phyloP scores from a whole-genome alignment of 2,329 filamentous ascomycete genomes.

The Lomentospora prolificans region DNA sequence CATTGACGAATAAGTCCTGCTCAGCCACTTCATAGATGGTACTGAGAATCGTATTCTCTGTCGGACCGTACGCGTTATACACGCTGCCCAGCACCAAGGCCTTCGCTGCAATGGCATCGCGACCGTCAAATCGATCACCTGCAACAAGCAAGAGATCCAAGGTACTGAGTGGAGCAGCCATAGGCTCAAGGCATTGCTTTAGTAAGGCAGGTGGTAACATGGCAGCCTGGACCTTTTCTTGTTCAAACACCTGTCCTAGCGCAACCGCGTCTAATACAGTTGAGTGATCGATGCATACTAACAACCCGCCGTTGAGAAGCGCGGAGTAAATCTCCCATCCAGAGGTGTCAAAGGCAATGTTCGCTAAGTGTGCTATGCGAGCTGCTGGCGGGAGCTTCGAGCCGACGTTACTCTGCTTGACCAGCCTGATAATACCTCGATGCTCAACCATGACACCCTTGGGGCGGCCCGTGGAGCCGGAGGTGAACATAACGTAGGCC shows the following conservation, averaged over 20 bases:
- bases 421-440: not conserved
- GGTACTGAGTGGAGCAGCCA: constrained; percentile 6
- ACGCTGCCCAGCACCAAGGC: constrained; percentile 1
- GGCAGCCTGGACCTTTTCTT: not conserved
- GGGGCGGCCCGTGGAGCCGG: constrained; percentile 13
- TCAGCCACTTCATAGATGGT: constrained; percentile 11
- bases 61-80: constrained; percentile 13
- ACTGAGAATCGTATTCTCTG: constrained; percentile 14
- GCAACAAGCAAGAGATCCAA: constrained; percentile 11
- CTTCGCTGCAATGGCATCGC: constrained; percentile 1
- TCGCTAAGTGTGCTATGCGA: constrained; percentile 11
- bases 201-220: not conserved
- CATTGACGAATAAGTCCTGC: constrained; percentile 1
- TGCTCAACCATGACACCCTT: constrained; percentile 14
- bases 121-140: constrained; percentile 14
- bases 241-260: not conserved
- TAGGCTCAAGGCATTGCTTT: not conserved
- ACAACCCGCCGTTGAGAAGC: constrained; percentile 6
- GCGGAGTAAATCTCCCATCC: constrained; percentile 9
- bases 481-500: constrained; percentile 13
- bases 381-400: not conserved
- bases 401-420: constrained; percentile 8
- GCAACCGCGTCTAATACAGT: not conserved
- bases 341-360: constrained; percentile 11
- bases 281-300: not conserved